A percentile compares a stretch with the other conserved stretches of the same genome.
Evolutionary conservation across 257 asterid species (phyloP).

Genomic region (Ballota nigra): DNA sequence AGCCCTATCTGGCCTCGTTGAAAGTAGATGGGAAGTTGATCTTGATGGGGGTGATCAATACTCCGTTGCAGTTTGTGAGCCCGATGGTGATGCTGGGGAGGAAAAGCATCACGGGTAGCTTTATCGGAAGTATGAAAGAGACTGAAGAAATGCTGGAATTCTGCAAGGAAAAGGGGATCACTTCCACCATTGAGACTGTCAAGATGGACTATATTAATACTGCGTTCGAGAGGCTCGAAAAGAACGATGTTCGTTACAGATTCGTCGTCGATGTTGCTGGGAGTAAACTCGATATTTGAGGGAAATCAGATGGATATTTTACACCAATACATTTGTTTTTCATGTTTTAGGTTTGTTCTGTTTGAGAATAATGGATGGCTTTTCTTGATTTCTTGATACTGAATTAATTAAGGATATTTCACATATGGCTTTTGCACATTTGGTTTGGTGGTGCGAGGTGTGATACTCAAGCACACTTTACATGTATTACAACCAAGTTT

Average conservation of each 20-base stretch:
- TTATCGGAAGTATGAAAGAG: conserved; percentile 88
- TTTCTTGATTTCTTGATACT: neutral
- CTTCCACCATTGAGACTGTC: conserved; percentile 73
- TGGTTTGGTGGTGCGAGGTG: neutral
- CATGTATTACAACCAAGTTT: neutral
- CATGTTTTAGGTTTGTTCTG: neutral
- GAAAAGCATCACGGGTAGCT: conserved; percentile 84
- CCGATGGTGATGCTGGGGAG: conserved; percentile 99
- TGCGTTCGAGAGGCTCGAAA: conserved; percentile 83
- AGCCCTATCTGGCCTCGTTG: conserved; percentile 75
- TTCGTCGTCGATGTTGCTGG: conserved; percentile 91
- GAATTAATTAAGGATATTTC: neutral
- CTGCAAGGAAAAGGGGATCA: conserved; percentile 74
- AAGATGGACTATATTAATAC: conserved; percentile 87
- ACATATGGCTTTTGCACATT: neutral
- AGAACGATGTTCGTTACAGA: conserved; percentile 87
- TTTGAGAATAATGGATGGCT: too few relatives aligned
- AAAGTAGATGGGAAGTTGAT: conserved; percentile 83
- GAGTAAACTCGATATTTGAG: conserved; percentile 51
- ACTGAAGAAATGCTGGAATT: conserved; percentile 80
- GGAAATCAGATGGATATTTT: neutral
- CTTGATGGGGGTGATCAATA: conserved; percentile 84
- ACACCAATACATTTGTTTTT: neutral
- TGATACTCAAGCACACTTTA: neutral
- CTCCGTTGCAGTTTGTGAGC: conserved; percentile 73